Evolutionary conservation across 192 early-diverging fungal species (phyloP).

Genomic region (Chytriomyces confervae): DNA sequence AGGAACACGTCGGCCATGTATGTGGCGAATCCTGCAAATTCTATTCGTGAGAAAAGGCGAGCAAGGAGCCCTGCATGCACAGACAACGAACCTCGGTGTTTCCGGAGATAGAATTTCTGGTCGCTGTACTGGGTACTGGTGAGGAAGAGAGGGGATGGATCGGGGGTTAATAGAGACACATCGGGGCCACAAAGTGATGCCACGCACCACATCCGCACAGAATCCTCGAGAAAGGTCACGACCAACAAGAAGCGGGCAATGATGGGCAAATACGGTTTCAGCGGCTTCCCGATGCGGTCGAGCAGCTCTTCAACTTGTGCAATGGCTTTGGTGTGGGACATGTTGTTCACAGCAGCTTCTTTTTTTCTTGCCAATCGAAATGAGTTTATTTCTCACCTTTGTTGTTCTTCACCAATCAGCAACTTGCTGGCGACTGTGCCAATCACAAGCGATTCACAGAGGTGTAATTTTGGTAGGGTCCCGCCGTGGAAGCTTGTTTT

Average conservation of each 20-base stretch:
- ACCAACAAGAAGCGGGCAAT: conserved; percentile 94
- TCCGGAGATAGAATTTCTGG: conserved; percentile 77
- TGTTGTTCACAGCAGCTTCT: background rate
- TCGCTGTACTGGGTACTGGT: conserved; percentile 81
- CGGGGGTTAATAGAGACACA: background rate
- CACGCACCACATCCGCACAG: conserved; percentile 74
- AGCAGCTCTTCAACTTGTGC: conserved; percentile 73
- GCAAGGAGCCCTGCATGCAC: background rate
- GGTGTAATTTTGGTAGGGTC: too few species aligned
- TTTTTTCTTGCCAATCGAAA: background rate
- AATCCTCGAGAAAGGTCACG: conserved; percentile 94
- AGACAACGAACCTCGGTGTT: conserved; percentile 61
- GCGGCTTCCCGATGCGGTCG: conserved; percentile 73
- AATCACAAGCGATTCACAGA: background rate
- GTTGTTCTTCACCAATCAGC: background rate
- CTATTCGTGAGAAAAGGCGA: background rate
- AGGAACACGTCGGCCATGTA: conserved; percentile 88
- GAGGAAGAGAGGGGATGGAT: background rate
- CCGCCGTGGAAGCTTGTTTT: too few species aligned
- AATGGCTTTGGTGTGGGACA: conserved; percentile 34
- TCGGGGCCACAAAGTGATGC: background rate
- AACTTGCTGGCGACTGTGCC: background rate
- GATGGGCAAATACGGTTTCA: conserved; percentile 91
- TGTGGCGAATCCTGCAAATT: conserved; percentile 68
- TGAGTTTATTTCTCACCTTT: background rate